Evolutionary conservation across 2,329 filamentous ascomycete species (phyloP), one percentile per base, ranked within the genome.

Genomic region (Rhynchosporium agropyri): DNA sequence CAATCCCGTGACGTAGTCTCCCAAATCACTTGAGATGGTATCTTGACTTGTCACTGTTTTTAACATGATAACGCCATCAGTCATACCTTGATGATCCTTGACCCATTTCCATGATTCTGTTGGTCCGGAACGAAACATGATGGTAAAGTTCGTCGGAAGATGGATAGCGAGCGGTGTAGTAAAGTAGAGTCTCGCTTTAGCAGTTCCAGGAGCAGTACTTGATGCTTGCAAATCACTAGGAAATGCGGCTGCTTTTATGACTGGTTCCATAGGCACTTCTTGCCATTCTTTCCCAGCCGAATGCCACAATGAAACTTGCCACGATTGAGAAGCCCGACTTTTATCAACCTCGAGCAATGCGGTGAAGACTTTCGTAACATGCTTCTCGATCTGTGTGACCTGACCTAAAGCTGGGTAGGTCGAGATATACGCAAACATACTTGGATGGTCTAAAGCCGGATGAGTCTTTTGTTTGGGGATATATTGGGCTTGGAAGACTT

Each of bases 221-320:
- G 73, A 73, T 38, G 74, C 70, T 58, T 84, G 79, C 2, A 95
- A 77, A 31, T 78, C 77, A 20, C 84, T 78, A 28, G 88, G 83
- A 5, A 72, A 62, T 33, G 65, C 45, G 8, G 58, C 28, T 28
- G 55, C 63, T 7, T 72, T 62, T 54, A 43, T 63, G 64, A 65
- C 74, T 50, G 7, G 73, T 69, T 70, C 67, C 36, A 85, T 70
- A 0, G 65, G 61, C 20, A 78, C 83, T 80, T 93, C 78, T 76
- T 77, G 65, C 86, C 83, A 80, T 68, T 80, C 79, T 31, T 77
- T 74, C 58, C 84, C 83, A 13, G 68, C 87, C 66, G 81, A 81
- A 62, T 91, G 85, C 91, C 92, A 96, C 7, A 96, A 76, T 15
- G 84, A 84, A 38, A 92, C 84, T 69, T 95, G 83, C 88, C 90